Base-by-base conservation (phyloP, 169 alveolate genomes). In the Blepharisma undulans region DNA sequence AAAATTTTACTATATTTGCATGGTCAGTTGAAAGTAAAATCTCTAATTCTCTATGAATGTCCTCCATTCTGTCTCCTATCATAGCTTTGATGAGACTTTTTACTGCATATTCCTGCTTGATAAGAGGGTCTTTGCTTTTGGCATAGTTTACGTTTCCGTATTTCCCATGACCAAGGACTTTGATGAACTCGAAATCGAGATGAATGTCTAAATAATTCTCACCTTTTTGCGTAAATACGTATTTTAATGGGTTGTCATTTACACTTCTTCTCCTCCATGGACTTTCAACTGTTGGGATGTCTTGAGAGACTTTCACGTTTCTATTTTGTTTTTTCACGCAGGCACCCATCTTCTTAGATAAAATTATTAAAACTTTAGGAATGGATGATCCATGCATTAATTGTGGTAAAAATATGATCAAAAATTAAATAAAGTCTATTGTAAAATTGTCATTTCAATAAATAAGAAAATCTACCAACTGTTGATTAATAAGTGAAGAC, bases 1-100 rank as follows among this genome's bases (percentile, higher is more conserved):
- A 92, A 32, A 97, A 94, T 92, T 95, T 93, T 2, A 96, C 95
- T 22, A 97, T 96, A 89, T 97, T 95, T 19, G 98, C 98, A 90
- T 96, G 98, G 79, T 97, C 96, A 66, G 96, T 92, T 34, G 91
- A 93, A 88, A 93, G 94, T 59, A 97, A 93, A 34, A 96, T 95
- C 91, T 96, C 98, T 19, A 96, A 88, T 91, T 97, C 98, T 61
- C 97, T 94, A 34, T 95, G 91, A 21, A 95, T 89, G 30, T 96
- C 95, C 22, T 93, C 76, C 82, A 95, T 97, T 81, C 87, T 81
- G 91, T 93, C 86, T 6, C 32, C 22, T 66, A 72, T 88, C 33
- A 76, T 29, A 29, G 66, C 82, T 84, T 92, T 92, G 0, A 78
- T 33, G 19, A 92, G 81, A 25, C 84, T 92, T 88, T 92, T 92